Evolutionary conservation across 78 protist genomes (phyloP).

Genomic region (Dictyostelium firmibasis): DNA sequence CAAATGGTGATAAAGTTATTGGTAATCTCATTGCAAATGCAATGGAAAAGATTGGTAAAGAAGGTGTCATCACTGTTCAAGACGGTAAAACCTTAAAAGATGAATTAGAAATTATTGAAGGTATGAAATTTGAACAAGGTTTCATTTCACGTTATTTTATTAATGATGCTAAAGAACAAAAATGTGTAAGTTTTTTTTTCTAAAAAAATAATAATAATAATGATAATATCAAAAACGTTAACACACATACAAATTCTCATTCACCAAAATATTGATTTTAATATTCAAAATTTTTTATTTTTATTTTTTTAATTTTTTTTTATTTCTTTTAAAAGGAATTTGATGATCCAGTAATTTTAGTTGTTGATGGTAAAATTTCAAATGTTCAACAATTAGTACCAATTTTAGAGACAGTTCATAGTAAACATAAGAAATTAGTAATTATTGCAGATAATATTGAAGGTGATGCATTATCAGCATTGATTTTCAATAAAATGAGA

Average conservation of each 20-base stretch:
- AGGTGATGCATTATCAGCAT: slow-evolving; percentile 95
- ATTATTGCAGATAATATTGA: slow-evolving; percentile 98
- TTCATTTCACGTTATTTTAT: slow-evolving; percentile 97
- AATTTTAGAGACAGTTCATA: slow-evolving; percentile 90
- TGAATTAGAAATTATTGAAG: slow-evolving; percentile 98
- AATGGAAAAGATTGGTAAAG: slow-evolving; percentile 98
- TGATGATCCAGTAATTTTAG: slow-evolving; percentile 92
- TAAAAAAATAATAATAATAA: neutral
- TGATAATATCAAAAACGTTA: neutral
- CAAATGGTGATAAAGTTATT: slow-evolving; percentile 97
- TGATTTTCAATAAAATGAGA: slow-evolving; percentile 95
- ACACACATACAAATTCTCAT: neutral
- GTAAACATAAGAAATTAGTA: slow-evolving; percentile 86
- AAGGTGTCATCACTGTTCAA: slow-evolving; percentile 99
- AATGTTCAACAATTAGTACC: slow-evolving; percentile 88
- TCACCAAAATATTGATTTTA: neutral
- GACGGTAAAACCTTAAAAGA: slow-evolving; percentile 98
- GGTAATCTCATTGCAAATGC: slow-evolving; percentile 98
- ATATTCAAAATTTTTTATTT: neutral
- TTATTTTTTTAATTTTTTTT: neutral
- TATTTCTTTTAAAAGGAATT: slow-evolving; percentile 73
- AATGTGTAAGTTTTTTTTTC: slow-evolving; percentile 35
- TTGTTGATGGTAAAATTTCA: slow-evolving; percentile 87
- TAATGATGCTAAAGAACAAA: slow-evolving; percentile 93
- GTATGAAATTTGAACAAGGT: slow-evolving; percentile 99